Conservation (phyloP, 768 basidiomycete genomes). For the Auricularia sp. region DNA sequence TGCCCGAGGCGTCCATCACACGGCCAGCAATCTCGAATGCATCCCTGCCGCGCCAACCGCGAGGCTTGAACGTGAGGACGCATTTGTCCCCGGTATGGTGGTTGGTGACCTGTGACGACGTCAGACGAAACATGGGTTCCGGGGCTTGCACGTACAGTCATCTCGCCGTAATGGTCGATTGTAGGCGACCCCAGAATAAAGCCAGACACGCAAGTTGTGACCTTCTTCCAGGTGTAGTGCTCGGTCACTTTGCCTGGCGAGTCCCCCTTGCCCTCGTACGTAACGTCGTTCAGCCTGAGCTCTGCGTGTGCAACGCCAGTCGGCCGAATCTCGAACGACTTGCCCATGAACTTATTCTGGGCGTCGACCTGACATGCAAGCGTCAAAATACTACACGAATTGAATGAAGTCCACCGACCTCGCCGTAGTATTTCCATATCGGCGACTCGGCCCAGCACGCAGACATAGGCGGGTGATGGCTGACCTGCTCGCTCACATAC, state of each 20-base stretch:
- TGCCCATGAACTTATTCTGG: slow-evolving; percentile 93
- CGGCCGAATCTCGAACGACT: slow-evolving; percentile 91
- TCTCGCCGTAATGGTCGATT: slow-evolving; percentile 91
- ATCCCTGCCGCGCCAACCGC: slow-evolving; percentile 88
- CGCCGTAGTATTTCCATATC: slow-evolving; percentile 83
- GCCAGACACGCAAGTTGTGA: slow-evolving; percentile 81
- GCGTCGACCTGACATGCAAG: slow-evolving; percentile 64
- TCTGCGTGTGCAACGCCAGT: slow-evolving; percentile 91
- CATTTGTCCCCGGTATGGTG: slow-evolving; percentile 86
- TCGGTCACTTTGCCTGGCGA: slow-evolving; percentile 52
- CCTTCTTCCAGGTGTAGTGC: slow-evolving; percentile 95
- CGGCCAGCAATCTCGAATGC: slow-evolving; percentile 88
- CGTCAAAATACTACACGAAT: no score
- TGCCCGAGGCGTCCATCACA: slow-evolving; percentile 57
- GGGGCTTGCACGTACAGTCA: slow-evolving; percentile 52
- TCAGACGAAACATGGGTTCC: neutral
- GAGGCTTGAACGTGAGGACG: slow-evolving; percentile 87
- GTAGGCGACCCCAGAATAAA: slow-evolving; percentile 86
- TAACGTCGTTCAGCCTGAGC: slow-evolving; percentile 40
- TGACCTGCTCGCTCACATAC: slow-evolving; percentile 94
- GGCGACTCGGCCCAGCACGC: slow-evolving; percentile 93
- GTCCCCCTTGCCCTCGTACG: slow-evolving; percentile 23
- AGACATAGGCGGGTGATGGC: slow-evolving; percentile 93
- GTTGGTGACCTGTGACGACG: slow-evolving; percentile 56
- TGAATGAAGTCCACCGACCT: slow-evolving; percentile 32